Evolutionary conservation across 176 grass and related monocot species (phyloP).

Genomic region (Puya raimondii): DNA sequence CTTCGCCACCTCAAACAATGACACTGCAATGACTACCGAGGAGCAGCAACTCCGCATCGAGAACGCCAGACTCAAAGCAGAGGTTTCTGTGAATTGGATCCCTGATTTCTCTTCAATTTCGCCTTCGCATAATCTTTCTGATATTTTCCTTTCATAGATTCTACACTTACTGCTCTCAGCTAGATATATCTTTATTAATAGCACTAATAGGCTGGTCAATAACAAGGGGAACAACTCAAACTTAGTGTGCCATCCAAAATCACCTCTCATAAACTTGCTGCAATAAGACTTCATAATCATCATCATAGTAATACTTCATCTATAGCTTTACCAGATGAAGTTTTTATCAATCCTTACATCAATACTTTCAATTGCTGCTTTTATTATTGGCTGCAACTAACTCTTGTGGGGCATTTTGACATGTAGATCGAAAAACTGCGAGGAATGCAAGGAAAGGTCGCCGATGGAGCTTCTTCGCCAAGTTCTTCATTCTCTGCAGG

Average conservation of each 20-base stretch:
- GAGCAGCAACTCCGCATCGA: slow-evolving; percentile 53
- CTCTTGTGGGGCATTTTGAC: background rate
- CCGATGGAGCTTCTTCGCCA: background rate
- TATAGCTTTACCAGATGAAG: too few relatives aligned
- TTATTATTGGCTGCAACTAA: background rate
- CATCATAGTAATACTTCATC: too few relatives aligned
- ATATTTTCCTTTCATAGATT: background rate
- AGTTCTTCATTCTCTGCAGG: slow-evolving; percentile 23
- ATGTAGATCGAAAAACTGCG: slow-evolving; percentile 53
- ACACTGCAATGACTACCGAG: slow-evolving; percentile 11
- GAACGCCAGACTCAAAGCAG: slow-evolving; percentile 56
- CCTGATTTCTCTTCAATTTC: background rate
- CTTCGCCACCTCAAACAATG: slow-evolving; percentile 27
- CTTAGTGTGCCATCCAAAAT: too few relatives aligned
- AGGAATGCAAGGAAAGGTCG: slow-evolving; percentile 12
- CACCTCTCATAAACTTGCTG: too few relatives aligned
- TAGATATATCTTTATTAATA: too few relatives aligned
- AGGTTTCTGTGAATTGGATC: slow-evolving; percentile 30
- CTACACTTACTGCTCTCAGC: too few relatives aligned
- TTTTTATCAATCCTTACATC: background rate
- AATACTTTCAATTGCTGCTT: background rate
- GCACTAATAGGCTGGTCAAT: too few relatives aligned
- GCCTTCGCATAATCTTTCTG: background rate
- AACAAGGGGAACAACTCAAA: too few relatives aligned
- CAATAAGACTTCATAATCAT: too few relatives aligned